Evolutionary conservation across 2,329 filamentous ascomycete species (phyloP).

Genomic region (Penicillium capsulatum): DNA sequence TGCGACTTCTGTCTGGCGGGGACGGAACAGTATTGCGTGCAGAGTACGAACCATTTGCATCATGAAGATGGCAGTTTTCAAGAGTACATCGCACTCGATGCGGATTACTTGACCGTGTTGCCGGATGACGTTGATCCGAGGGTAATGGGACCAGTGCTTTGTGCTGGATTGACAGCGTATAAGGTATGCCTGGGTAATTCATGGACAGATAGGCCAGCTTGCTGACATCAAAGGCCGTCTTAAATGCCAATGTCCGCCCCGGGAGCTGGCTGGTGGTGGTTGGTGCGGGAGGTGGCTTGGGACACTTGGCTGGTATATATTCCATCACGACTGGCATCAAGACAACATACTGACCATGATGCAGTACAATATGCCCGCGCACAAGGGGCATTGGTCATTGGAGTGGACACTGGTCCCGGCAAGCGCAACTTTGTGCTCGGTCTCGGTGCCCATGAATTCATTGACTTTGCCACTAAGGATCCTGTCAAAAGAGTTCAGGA

Average conservation of each 20-base stretch:
- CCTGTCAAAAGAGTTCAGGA: slow-evolving; percentile 33
- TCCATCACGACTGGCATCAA: neutral
- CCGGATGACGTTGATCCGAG: slow-evolving; percentile 43
- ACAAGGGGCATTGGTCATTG: slow-evolving; percentile 42
- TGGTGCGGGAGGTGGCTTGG: slow-evolving; percentile 47
- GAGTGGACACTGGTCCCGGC: slow-evolving; percentile 38
- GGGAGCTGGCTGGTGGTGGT: slow-evolving; percentile 45
- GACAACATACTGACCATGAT: neutral
- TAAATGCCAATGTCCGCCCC: slow-evolving; percentile 39
- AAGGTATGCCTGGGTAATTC: slow-evolving; percentile 28
- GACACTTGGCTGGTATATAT: slow-evolving; percentile 41
- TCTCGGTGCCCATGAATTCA: slow-evolving; percentile 40
- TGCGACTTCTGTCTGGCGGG: slow-evolving; percentile 45
- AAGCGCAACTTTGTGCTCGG: slow-evolving; percentile 40
- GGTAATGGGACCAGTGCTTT: slow-evolving; percentile 42
- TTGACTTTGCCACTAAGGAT: slow-evolving; percentile 40
- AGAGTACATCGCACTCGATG: slow-evolving; percentile 45
- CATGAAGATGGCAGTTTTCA: slow-evolving; percentile 48
- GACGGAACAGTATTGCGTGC: slow-evolving; percentile 40
- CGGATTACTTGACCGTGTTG: slow-evolving; percentile 42
- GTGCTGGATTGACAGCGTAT: slow-evolving; percentile 45
- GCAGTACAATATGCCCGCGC: slow-evolving; percentile 44
- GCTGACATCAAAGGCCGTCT: slow-evolving; percentile 42
- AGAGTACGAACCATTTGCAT: slow-evolving; percentile 45
- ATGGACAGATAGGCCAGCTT: too few species aligned